Evolutionary conservation across 345 rosid species (phyloP), one percentile per base, ranked within the genome.

Genomic region (Murraya koenigii): DNA sequence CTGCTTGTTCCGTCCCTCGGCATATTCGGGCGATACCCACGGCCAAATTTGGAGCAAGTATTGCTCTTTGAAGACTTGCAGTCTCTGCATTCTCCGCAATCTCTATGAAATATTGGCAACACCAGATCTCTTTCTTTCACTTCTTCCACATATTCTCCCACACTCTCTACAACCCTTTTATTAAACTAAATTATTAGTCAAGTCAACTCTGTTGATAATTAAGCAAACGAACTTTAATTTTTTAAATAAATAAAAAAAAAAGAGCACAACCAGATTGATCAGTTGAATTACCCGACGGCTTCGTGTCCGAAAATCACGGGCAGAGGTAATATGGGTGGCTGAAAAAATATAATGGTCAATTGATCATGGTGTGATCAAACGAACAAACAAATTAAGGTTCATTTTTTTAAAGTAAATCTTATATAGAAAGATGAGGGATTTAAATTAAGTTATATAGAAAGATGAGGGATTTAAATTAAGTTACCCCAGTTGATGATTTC

Each of bases 131-230:
- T 91, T 87, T 81, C 84, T 33, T 78, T 78, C 47, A 91, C 83
- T 72, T 85, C 92, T 5, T 86, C 82, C 62, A 91, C 94, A 8
- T 82, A 15, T 32, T 86, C 91, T 3, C 98, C 97, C 13, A 85
- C 87, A 28, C 98, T 94, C 86, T 94, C 97, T 17, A 91, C 94
- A 78, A 89, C 85, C 35, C 98, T n/a, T 33, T 7, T n/a, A 3
- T 33, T 4, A 4, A 32, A 64, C 22, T 2, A 19, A 32, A 32
- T 15, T 32, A 15, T 63, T 33, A 63, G 67, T 32, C n/a, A 1
- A 39, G 47, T 39, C 47, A 10, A 41, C 47, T n/a, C n/a, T n/a
- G n/a, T n/a, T n/a, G n/a, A n/a, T 8, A 38, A 38, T 7, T 7
- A 41, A 10, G 49, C 49, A 41, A 41, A 11, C 11, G 15, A 41